Evolutionary conservation across 352 stramenopile genomes (phyloP).

Genomic region (Phytophthora pini): DNA sequence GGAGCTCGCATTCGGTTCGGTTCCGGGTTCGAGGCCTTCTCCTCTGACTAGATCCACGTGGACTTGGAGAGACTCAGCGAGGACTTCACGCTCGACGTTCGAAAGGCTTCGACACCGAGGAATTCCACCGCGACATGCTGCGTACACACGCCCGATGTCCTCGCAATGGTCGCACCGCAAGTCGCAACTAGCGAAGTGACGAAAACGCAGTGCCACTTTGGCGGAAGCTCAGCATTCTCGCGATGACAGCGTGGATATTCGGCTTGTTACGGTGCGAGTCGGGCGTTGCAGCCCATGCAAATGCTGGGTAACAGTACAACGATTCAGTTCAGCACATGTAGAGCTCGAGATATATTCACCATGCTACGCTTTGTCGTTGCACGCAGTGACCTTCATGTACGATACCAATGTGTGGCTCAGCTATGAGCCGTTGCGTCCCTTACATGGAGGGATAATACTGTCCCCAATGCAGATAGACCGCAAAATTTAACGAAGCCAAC

Average conservation of each 20-base stretch:
- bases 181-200: conserved; percentile 17
- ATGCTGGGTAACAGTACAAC: conserved; percentile 23
- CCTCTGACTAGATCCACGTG: conserved; percentile 1
- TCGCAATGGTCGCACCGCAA: conserved; percentile 3
- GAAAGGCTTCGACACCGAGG: background rate
- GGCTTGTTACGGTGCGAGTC: conserved; percentile 8
- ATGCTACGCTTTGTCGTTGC: no score
- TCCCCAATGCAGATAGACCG: no score
- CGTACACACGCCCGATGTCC: conserved; percentile 6
- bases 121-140: conserved; percentile 8
- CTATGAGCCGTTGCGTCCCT: no score
- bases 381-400: no score
- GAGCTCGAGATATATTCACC: no score
- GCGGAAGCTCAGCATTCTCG: conserved; percentile 20
- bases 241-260: conserved; percentile 9
- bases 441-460: no score
- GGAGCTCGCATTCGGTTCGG: conserved; percentile 5
- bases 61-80: conserved; percentile 4
- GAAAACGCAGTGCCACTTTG: conserved; percentile 8
- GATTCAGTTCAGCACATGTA: background rate
- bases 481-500: no score
- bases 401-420: no score
- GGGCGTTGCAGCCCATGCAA: conserved; percentile 16
- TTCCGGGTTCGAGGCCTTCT: conserved; percentile 5
- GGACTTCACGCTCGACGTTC: background rate